Evolutionary conservation across 345 rosid species (phyloP).

Genomic region (Lepidium didymum): DNA sequence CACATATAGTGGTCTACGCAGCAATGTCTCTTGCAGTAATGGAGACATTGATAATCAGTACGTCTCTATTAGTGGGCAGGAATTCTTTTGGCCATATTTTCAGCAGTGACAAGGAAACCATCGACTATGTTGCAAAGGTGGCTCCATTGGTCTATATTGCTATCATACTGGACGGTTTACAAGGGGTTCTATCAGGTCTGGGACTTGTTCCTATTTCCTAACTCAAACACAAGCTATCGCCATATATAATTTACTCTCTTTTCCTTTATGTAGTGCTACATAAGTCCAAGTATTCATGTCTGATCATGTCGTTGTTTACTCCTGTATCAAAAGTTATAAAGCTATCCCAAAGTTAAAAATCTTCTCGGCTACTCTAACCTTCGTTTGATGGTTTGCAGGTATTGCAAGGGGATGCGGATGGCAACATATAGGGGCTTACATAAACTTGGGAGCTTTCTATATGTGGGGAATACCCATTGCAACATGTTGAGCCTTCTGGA

Average conservation of each 20-base stretch:
- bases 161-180: slow-evolving; percentile 54
- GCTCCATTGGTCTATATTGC: slow-evolving; percentile 65
- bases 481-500: slow-evolving; percentile 49
- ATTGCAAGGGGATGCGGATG: slow-evolving; percentile 85
- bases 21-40: slow-evolving; percentile 30
- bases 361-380: neutral
- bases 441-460: slow-evolving; percentile 67
- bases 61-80: slow-evolving; percentile 36
- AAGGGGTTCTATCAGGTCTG: slow-evolving; percentile 63
- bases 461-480: slow-evolving; percentile 64
- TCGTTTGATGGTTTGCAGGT: slow-evolving; percentile 33
- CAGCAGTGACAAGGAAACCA: slow-evolving; percentile 67
- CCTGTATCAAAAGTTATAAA: neutral
- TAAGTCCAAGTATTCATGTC: neutral
- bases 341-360: neutral
- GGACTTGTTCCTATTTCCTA: neutral
- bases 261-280: neutral
- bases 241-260: neutral
- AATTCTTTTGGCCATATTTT: slow-evolving; percentile 52
- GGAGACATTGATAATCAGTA: slow-evolving; percentile 38
- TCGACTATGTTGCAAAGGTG: slow-evolving; percentile 54
- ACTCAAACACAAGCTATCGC: neutral
- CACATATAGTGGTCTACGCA: slow-evolving; percentile 40
- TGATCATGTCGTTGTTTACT: neutral
- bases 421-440: slow-evolving; percentile 74